Conservation (phyloP, 179 eudicot genomes). For the Patellifolia procumbens region DNA sequence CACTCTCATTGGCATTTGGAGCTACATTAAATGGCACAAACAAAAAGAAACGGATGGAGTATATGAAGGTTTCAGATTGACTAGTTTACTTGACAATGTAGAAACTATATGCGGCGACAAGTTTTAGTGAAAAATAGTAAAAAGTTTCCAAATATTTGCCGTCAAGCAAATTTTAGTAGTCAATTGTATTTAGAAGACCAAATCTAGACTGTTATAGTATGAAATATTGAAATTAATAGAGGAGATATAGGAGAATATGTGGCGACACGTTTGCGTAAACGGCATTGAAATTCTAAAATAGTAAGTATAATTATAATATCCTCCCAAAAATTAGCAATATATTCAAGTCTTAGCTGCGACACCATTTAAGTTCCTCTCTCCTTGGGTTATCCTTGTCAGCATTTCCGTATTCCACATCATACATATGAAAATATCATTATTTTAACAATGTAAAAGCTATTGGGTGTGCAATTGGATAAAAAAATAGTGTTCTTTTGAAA, state of each 20-base stretch:
- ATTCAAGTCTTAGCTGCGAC: not conserved
- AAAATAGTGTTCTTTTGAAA: no score
- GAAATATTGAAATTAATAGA: not conserved
- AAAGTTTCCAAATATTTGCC: not conserved
- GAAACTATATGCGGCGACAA: not conserved
- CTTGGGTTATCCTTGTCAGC: conserved; percentile 29
- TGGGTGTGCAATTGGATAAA: no score
- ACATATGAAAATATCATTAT: not conserved
- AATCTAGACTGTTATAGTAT: not conserved
- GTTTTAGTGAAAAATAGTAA: not conserved
- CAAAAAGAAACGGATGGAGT: no score
- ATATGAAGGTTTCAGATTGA: not conserved
- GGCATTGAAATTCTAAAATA: not conserved
- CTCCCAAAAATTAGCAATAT: not conserved
- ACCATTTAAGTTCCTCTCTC: not conserved
- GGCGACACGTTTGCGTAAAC: conserved; percentile 52
- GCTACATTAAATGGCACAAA: no score
- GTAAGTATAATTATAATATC: not conserved
- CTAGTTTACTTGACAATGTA: conserved; percentile 1
- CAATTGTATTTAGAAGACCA: not conserved
- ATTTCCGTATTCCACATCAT: conserved; percentile 15
- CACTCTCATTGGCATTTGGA: no score
- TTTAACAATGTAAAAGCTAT: no score
- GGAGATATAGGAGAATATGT: conserved; percentile 32
- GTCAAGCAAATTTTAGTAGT: not conserved